Percentiles rank a stretch among this genome's conserved stretches.
Conservation (phyloP, 306 rosid genomes). For the Sindora glabra region DNA sequence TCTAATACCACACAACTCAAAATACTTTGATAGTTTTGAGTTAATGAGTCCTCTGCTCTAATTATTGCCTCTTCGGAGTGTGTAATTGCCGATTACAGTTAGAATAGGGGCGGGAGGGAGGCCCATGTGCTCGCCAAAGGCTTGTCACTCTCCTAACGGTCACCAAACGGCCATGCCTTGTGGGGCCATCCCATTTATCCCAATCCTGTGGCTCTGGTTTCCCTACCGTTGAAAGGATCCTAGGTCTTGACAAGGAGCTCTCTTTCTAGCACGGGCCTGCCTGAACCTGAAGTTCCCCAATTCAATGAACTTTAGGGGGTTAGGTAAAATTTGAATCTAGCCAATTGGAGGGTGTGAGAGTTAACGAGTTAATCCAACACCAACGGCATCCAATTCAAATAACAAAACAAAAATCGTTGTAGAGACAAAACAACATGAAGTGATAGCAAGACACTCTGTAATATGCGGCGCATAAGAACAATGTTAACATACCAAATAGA, state of each 20-base stretch:
- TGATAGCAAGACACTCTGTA: slow-evolving; percentile 11
- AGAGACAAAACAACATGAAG: neutral
- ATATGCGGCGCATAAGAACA: slow-evolving; percentile 35
- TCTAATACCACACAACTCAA: no score
- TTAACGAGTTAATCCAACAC: no score
- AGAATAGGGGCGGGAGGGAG: no score
- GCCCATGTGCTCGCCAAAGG: slow-evolving; percentile 2
- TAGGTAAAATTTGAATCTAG: neutral
- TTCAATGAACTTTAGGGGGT: neutral
- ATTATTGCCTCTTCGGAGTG: no score
- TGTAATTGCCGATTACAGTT: no score
- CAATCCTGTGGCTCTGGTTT: slow-evolving; percentile 16
- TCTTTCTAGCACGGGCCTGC: no score
- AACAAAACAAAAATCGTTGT: no score
- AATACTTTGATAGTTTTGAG: no score
- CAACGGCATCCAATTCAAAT: slow-evolving; percentile 4
- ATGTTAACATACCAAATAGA: slow-evolving; percentile 8
- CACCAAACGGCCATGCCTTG: slow-evolving; percentile 21
- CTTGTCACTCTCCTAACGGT: slow-evolving; percentile 44
- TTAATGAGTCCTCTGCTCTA: no score
- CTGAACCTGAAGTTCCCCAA: no score
- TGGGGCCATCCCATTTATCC: neutral
- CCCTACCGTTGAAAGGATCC: slow-evolving; percentile 4
- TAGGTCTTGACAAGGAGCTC: neutral
- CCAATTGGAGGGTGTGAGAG: no score